Percentiles rank a stretch among this genome's conserved stretches.
These are phyloP conservation scores for Massariosphaeria phaeospora DNA, from an alignment of 495 filamentous ascomycete genomes.

Conservation along the genomic window DNA sequence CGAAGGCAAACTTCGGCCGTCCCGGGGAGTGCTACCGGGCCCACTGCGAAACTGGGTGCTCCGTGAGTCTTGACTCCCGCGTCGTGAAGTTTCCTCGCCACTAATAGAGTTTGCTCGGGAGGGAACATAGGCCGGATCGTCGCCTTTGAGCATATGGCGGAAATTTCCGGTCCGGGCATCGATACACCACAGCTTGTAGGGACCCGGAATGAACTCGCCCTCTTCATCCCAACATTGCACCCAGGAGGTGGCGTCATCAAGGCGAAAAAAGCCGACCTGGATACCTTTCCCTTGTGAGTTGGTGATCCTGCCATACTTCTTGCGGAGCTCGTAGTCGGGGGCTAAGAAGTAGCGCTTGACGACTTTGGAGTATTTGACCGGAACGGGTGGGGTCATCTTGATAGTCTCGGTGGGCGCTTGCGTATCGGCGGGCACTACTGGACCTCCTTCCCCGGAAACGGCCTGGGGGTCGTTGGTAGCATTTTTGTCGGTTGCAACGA, in stretches of 20 bases:
- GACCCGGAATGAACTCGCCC: slow-evolving; percentile 34
- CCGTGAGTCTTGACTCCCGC: slow-evolving; percentile 13
- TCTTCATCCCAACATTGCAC: slow-evolving; percentile 32
- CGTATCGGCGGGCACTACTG: background rate
- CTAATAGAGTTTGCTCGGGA: slow-evolving; percentile 16
- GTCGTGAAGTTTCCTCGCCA: background rate
- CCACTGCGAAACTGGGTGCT: slow-evolving; percentile 15
- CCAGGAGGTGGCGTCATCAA: slow-evolving; percentile 36
- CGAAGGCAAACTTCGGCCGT: slow-evolving; percentile 4
- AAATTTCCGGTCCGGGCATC: slow-evolving; percentile 22
- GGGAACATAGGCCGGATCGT: slow-evolving; percentile 30
- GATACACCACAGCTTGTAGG: slow-evolving; percentile 33
- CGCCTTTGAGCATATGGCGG: slow-evolving; percentile 32
- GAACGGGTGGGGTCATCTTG: slow-evolving; percentile 19
- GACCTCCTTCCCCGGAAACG: background rate
- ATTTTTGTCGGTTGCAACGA: slow-evolving; percentile 26
- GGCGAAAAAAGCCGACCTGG: slow-evolving; percentile 31
- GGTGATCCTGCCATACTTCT: slow-evolving; percentile 20
- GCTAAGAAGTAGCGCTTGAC: slow-evolving; percentile 31
- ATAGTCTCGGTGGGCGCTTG: background rate
- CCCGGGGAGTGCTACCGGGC: slow-evolving; percentile 1
- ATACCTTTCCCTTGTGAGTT: background rate
- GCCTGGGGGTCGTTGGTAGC: background rate
- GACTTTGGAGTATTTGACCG: slow-evolving; percentile 33
- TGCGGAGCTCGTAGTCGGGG: slow-evolving; percentile 35